Conservation (phyloP, 1,284 basidiomycete genomes). For the Termitomyces sp. region DNA sequence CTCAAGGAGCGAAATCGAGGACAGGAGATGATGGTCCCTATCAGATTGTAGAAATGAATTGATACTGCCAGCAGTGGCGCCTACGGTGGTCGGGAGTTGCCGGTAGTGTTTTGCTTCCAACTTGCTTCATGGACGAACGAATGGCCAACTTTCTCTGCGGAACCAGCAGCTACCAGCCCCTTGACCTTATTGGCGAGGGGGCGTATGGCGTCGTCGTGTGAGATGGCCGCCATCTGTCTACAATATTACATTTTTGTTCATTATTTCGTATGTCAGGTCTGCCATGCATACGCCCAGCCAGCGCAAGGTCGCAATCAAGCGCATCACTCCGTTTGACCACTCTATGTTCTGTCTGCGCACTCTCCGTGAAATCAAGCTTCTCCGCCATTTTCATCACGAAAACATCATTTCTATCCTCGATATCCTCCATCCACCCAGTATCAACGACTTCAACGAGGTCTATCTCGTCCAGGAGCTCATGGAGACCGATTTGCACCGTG, state of each 20-base stretch:
- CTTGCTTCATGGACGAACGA: slow-evolving; percentile 40
- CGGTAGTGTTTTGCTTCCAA: background rate
- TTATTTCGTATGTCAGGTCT: no score
- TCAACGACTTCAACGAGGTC: slow-evolving; percentile 74
- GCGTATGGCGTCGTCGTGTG: slow-evolving; percentile 65
- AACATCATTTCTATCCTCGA: slow-evolving; percentile 86
- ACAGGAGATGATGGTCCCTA: no score
- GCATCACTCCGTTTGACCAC: slow-evolving; percentile 82
- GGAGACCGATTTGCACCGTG: slow-evolving; percentile 88
- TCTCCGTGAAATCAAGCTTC: slow-evolving; percentile 84
- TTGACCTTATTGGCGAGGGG: slow-evolving; percentile 83
- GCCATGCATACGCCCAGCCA: slow-evolving; percentile 12
- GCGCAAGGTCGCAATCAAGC: slow-evolving; percentile 17
- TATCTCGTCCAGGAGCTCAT: slow-evolving; percentile 85
- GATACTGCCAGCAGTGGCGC: no score
- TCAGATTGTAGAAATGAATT: no score
- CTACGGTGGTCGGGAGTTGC: no score
- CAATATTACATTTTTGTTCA: no score
- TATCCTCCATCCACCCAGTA: slow-evolving; percentile 57
- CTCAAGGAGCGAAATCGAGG: no score
- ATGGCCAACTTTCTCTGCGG: slow-evolving; percentile 56
- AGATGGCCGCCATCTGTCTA: slow-evolving; percentile 37
- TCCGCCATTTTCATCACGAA: slow-evolving; percentile 72
- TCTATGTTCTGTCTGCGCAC: slow-evolving; percentile 85
- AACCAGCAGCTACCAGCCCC: slow-evolving; percentile 55